Evolutionary conservation across 2,329 filamentous ascomycete species (phyloP), one percentile per base, ranked within the genome.

Genomic region (Pseudocercospora cruenta): DNA sequence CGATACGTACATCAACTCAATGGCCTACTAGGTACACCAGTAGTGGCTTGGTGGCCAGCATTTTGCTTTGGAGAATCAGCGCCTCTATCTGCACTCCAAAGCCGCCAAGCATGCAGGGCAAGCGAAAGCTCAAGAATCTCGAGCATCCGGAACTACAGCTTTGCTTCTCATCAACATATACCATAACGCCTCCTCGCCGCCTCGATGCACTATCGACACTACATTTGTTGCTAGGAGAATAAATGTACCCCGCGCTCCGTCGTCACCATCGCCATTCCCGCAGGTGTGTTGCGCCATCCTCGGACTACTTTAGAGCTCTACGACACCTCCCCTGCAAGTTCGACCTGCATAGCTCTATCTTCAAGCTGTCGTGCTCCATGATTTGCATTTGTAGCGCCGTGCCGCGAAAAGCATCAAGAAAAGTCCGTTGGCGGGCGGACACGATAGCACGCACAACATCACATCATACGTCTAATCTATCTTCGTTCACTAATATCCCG

Each of bases 371-470:
- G 63, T 62, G 62, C 53, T 55, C 61, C 54, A 59, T 60, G 53
- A 31, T 61, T 31, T 51, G 60, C 22, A 28, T 49, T 60, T 24
- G 58, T 58, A 51, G 55, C 55, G 49, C 36, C 54, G 57, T 31
- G 55, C 47, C 60, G 64, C 64, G 64, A 63, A 60, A 66, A 63
- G 24, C 36, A 57, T 21, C 62, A 26, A 55, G 28, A 39, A 63
- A 63, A 60, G 62, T 63, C 64, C 60, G 60, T 63, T 31, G 64
- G n/a, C 39, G 22, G 24, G 24, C 57, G 10, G 33, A 21, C 12
- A 45, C 33, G 22, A 49, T 51, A 60, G 24, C 58, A 47, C 58
- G 39, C 19, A 49, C 58, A 22, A 24, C 28, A 58, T 31, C 51
- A 19, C 28, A 16, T 24, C 54, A 36, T 33, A n/a, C 31, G 24